Conservation (phyloP, 805 yeast species). For the Lipomyces spencermartinsiae region DNA sequence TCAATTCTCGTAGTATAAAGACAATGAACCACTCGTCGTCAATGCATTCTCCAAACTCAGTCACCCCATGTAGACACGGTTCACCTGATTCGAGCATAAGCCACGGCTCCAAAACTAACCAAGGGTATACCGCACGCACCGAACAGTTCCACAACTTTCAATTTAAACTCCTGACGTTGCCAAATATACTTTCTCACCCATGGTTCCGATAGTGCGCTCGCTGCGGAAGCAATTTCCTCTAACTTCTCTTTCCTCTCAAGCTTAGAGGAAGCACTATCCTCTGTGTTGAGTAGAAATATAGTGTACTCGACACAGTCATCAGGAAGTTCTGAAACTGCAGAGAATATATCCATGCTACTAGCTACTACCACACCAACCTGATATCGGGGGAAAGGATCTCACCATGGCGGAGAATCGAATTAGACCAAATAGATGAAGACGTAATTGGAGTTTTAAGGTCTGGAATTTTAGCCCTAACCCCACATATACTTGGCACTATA, state of each 20-base stretch:
- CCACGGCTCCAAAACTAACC: not conserved
- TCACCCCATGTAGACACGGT: slow-evolving; percentile 40
- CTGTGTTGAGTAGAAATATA: slow-evolving; percentile 17
- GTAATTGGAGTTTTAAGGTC: too few species aligned
- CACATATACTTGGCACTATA: too few species aligned
- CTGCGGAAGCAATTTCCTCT: slow-evolving; percentile 14
- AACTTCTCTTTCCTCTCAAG: slow-evolving; percentile 1
- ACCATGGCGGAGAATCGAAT: not conserved
- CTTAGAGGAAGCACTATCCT: not conserved
- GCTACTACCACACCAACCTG: not conserved
- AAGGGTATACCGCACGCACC: slow-evolving; percentile 10
- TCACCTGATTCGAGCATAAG: slow-evolving; percentile 22
- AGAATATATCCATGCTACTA: slow-evolving; percentile 25
- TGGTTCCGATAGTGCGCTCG: slow-evolving; percentile 12
- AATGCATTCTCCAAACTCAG: slow-evolving; percentile 44
- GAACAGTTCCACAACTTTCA: slow-evolving; percentile 17
- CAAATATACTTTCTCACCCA: slow-evolving; percentile 39
- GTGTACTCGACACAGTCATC: slow-evolving; percentile 30
- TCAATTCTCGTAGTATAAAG: slow-evolving; percentile 39
- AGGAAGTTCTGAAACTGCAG: slow-evolving; percentile 23
- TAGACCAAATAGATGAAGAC: not conserved
- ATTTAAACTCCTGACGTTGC: slow-evolving; percentile 40
- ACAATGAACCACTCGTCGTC: slow-evolving; percentile 47
- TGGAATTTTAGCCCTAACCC: too few species aligned
- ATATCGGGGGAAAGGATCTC: not conserved